Base-by-base conservation (phyloP, 768 basidiomycete genomes). In the Lactarius sp. region DNA sequence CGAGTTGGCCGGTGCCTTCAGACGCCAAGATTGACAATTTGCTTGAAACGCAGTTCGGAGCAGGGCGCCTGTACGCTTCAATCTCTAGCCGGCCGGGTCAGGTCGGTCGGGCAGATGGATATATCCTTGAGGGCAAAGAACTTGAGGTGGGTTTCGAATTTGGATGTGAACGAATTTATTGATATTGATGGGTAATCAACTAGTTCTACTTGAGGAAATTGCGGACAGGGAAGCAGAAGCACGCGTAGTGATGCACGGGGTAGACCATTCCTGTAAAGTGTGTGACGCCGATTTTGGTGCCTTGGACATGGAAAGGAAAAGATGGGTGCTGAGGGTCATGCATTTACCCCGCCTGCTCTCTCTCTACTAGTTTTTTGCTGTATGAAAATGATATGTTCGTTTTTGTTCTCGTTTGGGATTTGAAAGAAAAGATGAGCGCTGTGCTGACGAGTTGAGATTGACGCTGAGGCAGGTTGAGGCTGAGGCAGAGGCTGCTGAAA, bases 71-170 rank as follows among this genome's bases (percentile, higher is more conserved):
- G 67, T 95, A 98, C 74, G 97, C 97, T 68, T 72, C 81, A 70
- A 89, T 99, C 76, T 86, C 94, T 64, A 95, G 92, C 76, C 87
- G 97, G 76, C 97, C 97, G 61, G 97, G 97, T 46, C 97, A 99
- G 77, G 90, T 86, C 60, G 97, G 97, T 34, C 94, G 97, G 69
- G 87, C 90, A 61, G 97, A 99, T 76, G 97, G 97, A 57, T 98
- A 98, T 79, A 81, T 99, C 67, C 85, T 99, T 59, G 97, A 99
- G 82, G 97, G 97, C 73, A 94, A 92, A 80, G 97, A 99, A 77
- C 87, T 98, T 60, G 95, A 98, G 84, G 94, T 96, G 68, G 56
- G 83, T 73, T 51, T 60, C 22, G n/a, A 55, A 44, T 18, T 55
- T 47, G 34, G 42, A 18, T 59, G 27, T 46, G 46, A 46, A 36